Evolutionary conservation across 345 rosid genomes (phyloP).

Genomic region (Euphorbia lathyris): DNA sequence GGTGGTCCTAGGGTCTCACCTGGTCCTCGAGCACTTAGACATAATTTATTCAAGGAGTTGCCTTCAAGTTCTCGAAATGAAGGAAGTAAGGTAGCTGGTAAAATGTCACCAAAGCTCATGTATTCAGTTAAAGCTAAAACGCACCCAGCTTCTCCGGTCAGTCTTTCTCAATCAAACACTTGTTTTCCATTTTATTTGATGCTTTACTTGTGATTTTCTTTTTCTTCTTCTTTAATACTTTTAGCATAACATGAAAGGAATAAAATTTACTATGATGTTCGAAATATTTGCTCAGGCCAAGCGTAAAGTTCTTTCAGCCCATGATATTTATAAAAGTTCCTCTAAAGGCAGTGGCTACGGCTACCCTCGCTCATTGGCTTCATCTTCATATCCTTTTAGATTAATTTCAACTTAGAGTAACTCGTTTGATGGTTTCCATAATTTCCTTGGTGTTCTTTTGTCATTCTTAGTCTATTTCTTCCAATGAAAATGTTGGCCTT

Average conservation of each 20-base stretch:
- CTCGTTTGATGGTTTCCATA: constrained; percentile 5
- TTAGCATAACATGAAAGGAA: background rate
- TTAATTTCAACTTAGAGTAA: background rate
- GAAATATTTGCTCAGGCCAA: constrained; percentile 45
- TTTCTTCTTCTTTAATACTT: background rate
- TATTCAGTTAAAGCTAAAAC: constrained; percentile 31
- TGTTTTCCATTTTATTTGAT: background rate
- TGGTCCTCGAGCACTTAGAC: constrained; percentile 42
- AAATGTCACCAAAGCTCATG: constrained; percentile 30
- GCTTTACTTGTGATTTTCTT: background rate
- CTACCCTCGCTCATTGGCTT: constrained; percentile 47
- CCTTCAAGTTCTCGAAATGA: constrained; percentile 35
- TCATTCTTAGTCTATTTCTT: constrained; percentile 14
- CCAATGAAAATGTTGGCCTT: constrained; percentile 40
- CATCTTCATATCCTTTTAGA: constrained; percentile 84
- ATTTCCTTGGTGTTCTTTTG: background rate
- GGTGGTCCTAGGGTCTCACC: constrained; percentile 32
- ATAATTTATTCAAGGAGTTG: constrained; percentile 44
- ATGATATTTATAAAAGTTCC: constrained; percentile 52
- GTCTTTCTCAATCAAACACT: constrained; percentile 18
- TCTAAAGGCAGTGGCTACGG: constrained; percentile 71
- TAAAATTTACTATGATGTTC: constrained; percentile 13
- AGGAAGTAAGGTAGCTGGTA: constrained; percentile 30
- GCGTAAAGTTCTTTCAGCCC: constrained; percentile 45
- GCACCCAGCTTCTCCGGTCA: constrained; percentile 41